Percentiles rank a stretch among this genome's conserved stretches.
Evolutionary conservation across 148 eudicot genomes (phyloP).

Genomic region (Persicaria tinctoria): DNA sequence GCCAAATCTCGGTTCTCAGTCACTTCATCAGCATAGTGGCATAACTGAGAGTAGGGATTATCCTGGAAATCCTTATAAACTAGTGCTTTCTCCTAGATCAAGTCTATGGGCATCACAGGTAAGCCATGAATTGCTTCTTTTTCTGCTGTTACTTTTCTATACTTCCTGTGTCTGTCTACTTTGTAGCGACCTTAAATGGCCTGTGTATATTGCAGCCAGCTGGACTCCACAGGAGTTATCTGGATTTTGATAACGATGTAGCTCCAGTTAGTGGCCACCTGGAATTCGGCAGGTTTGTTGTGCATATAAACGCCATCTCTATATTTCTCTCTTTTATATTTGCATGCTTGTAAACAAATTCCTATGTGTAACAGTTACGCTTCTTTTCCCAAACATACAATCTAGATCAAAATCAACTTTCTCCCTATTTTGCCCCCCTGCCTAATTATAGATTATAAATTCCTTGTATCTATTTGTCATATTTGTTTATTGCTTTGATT

Average conservation of each 20-base stretch:
- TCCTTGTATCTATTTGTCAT: too few species aligned
- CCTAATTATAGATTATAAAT: too few species aligned
- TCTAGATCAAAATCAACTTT: too few species aligned
- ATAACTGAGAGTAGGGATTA: conserved; percentile 32
- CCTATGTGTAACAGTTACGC: too few species aligned
- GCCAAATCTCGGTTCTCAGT: conserved; percentile 23
- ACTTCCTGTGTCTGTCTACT: neutral
- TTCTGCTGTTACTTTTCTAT: neutral
- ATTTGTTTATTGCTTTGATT: too few species aligned
- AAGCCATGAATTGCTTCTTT: conserved; percentile 1
- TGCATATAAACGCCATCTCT: neutral
- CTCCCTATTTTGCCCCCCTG: too few species aligned
- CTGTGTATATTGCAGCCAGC: conserved; percentile 28
- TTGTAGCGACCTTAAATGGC: conserved; percentile 5
- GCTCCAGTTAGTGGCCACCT: conserved; percentile 38
- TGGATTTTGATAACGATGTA: conserved; percentile 33
- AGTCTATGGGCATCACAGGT: conserved; percentile 41
- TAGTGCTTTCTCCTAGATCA: conserved; percentile 31
- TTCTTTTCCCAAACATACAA: too few species aligned
- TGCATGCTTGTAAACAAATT: too few species aligned
- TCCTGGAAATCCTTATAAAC: conserved; percentile 27
- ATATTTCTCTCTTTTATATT: neutral
- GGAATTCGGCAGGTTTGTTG: conserved; percentile 63
- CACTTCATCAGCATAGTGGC: conserved; percentile 24
- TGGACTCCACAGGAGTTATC: conserved; percentile 29